These are phyloP conservation scores for Asterochloris erici DNA, from an alignment of 139 green algal species.

Conservation along the genomic window DNA sequence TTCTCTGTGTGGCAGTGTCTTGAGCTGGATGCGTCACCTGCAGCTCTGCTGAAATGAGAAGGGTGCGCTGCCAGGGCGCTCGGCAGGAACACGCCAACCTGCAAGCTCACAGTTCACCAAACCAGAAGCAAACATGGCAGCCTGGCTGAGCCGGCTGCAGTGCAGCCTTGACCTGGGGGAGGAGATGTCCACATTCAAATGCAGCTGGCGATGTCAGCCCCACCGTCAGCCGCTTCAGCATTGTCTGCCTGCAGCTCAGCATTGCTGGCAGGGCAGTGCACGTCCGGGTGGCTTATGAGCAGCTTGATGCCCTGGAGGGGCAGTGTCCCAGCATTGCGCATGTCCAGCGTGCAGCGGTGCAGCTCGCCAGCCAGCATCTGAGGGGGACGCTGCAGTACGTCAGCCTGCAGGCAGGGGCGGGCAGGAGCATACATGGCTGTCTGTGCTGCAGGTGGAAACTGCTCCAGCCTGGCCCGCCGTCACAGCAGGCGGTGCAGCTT, in stretches of 20 bases:
- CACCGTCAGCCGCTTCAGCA: background rate
- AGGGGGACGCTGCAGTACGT: slow-evolving; percentile 21
- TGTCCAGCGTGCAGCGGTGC: slow-evolving; percentile 17
- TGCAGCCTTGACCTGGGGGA: background rate
- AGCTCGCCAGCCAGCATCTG: slow-evolving; percentile 42
- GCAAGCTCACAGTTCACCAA: no score
- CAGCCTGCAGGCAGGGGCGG: background rate
- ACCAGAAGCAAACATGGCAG: no score
- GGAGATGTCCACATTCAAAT: background rate
- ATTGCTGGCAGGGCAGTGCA: slow-evolving; percentile 11
- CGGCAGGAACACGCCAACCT: no score
- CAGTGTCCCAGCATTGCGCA: slow-evolving; percentile 38
- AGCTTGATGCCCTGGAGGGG: slow-evolving; percentile 29
- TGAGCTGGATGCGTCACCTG: no score
- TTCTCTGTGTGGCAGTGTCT: background rate
- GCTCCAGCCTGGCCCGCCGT: background rate
- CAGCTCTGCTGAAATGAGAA: no score
- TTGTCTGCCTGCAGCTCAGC: background rate
- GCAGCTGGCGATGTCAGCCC: background rate
- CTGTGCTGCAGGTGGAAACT: background rate
- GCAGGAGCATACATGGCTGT: background rate
- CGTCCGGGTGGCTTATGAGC: slow-evolving; percentile 1
- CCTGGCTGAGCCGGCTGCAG: background rate
- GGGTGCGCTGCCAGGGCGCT: no score
- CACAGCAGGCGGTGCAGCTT: no score